Base-by-base conservation (phyloP, 176 grass and related monocot genomes). In the Puya raimondii region DNA sequence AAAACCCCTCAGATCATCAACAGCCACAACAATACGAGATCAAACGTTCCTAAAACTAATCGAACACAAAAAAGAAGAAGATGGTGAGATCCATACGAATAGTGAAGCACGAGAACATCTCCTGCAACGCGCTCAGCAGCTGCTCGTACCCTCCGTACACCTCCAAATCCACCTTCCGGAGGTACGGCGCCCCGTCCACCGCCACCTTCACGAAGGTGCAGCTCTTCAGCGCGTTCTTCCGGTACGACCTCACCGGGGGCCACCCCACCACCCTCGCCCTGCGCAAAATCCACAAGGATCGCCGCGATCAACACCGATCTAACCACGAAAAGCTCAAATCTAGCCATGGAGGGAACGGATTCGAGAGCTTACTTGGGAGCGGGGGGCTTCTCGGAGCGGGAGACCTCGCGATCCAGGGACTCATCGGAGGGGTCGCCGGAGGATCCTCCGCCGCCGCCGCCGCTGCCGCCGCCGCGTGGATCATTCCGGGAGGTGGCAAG, bases 101-200 rank as follows among this genome's bases (percentile, higher is more conserved):
- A n/a, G 94, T 91, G 66, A 99, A 99, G 80, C 91, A 91, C 74
- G 89, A 87, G 84, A 99, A 99, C 90, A 93, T 99, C 58, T 88
- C 90, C 77, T 91, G 89, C 11, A 99, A 88, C 23, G 90, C 80
- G 23, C 75, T 81, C 26, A 99, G 80, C 72, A 99, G 86, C 66
- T 80, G 82, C 68, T 88, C 82, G 76, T 99, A 99, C 16, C 82
- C 85, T 2, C 71, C 53, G 74, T 99, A 82, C 9, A 80, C 80
- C 80, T 86, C 82, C 48, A 99, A 71, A 76, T 99, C 85, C 53
- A 99, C 95, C 87, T 99, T 99, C 47, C 95, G 78, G 49, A 99
- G 88, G 76, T 94, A 99, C 0, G 90, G 95, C 18, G 90, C 87
- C 12, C 95, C 95, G 33, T 99, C 95, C 26, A 99, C 95, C 70